These are phyloP conservation scores for Tolypocladium ophioglossoides DNA, from an alignment of 2,329 filamentous ascomycete genomes.

Conservation along the genomic window DNA sequence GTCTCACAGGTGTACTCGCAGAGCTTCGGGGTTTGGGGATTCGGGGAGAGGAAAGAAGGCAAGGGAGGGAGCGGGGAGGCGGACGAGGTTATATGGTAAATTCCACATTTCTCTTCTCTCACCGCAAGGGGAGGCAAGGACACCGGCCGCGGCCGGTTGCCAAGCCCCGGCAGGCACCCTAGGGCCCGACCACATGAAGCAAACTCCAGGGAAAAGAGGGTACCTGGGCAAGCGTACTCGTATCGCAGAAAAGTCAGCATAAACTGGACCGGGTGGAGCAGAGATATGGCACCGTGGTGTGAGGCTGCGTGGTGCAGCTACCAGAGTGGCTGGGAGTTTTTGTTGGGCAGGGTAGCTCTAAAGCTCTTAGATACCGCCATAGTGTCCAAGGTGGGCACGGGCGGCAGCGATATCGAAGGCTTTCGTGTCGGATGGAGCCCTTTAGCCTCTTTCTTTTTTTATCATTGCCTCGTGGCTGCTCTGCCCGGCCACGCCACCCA, in stretches of 20 bases:
- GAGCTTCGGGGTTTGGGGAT: neutral
- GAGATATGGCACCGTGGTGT: neutral
- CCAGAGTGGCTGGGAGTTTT: neutral
- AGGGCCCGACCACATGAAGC: neutral
- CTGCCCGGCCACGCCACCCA: neutral
- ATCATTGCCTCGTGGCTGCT: neutral
- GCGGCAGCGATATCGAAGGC: neutral
- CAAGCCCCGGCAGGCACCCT: neutral
- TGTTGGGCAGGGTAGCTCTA: neutral
- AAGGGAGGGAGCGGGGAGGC: neutral
- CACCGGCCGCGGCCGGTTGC: neutral
- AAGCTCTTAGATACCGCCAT: neutral
- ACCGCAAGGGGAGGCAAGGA: neutral
- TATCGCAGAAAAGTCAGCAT: neutral
- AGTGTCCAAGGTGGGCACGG: neutral
- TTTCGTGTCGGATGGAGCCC: neutral
- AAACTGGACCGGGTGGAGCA: neutral
- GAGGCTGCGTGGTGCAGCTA: neutral
- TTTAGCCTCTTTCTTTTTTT: neutral
- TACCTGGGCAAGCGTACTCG: neutral
- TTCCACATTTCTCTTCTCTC: neutral
- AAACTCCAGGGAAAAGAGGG: neutral
- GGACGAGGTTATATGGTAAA: neutral
- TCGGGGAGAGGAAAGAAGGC: neutral
- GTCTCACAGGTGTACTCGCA: slow-evolving; percentile 9